Evolutionary conservation across 805 yeast genomes (phyloP), one percentile per base, ranked within the genome.

Genomic region (Ogataea minuta): DNA sequence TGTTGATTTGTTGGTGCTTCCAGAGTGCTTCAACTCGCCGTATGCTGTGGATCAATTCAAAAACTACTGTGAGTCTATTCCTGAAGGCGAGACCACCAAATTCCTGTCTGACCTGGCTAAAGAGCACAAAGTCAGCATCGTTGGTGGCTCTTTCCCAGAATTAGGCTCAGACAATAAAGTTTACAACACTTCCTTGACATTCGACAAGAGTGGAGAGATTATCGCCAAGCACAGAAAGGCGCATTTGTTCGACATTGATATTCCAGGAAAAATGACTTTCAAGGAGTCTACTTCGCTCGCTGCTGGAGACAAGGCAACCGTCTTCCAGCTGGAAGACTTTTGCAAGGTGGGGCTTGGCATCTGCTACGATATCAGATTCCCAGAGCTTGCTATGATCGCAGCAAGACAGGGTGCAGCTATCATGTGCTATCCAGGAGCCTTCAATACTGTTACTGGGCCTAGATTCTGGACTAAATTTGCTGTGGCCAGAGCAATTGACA

Each of bases 21-120:
- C 99, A 7, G 98, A 93, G 66, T 89, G 96, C 66, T 91, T 90
- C 76, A 93, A 91, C 61, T 86, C 96, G 1, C 98, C 98, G 3
- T 93, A 93, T 58, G 78, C 95, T 0, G 95, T 88, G 20, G 76
- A 77, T 43, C 83, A 90, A 46, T 93, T 93, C 63, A 77, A 84
- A 5, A 80, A 86, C 43, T 91, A 93, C 59, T 90, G 96, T 3
- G 99, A 93, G 61, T 52, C 62, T n/a, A 84, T 93, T 29, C 95
- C 95, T 5, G 60, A 67, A 2, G 95, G 95, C 5, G 81, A 78
- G 44, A 72, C 80, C 4, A 79, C 91, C 3, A 49, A 61, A 36
- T 74, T 84, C 34, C 64, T 91, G 34, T 68, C 88, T 1, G 56
- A 60, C 0, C 60, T 88, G 49, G 96, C 98, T n/a, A 70, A 69